Conservation (phyloP, 1,139 yeast genomes). For the Saccharomycopsis hybrid region DNA sequence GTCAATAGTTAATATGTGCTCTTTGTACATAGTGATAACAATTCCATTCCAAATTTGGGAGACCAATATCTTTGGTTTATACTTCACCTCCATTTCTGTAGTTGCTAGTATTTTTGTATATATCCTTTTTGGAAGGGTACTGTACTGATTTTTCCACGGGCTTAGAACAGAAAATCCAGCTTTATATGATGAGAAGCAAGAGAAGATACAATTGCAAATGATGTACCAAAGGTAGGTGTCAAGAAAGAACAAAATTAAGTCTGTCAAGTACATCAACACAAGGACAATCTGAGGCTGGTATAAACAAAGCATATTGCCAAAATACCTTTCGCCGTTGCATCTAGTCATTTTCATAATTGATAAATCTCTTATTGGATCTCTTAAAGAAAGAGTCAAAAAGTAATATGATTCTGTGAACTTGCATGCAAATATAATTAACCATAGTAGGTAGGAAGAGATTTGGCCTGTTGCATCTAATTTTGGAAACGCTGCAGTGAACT, state of each 20-base stretch:
- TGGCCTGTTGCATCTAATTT: conserved; percentile 52
- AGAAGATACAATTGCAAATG: conserved; percentile 61
- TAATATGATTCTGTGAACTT: conserved; percentile 61
- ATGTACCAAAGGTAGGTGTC: conserved; percentile 76
- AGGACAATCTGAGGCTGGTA: conserved; percentile 57
- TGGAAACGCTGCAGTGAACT: conserved; percentile 55
- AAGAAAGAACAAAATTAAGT: conserved; percentile 62
- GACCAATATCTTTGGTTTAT: conserved; percentile 62
- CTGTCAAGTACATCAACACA: conserved; percentile 58
- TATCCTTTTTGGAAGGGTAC: conserved; percentile 66
- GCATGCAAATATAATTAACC: conserved; percentile 58
- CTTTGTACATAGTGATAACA: conserved; percentile 65
- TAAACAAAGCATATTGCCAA: conserved; percentile 43
- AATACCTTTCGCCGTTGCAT: conserved; percentile 57
- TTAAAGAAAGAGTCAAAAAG: conserved; percentile 59
- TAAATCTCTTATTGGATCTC: conserved; percentile 57
- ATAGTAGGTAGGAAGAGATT: conserved; percentile 59
- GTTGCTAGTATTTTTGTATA: conserved; percentile 63
- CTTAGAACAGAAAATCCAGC: conserved; percentile 70
- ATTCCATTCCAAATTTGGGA: conserved; percentile 73
- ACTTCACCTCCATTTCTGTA: conserved; percentile 62
- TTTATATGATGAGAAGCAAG: conserved; percentile 66
- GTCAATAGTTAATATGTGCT: conserved; percentile 61
- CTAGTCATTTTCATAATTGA: conserved; percentile 34
- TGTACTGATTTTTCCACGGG: conserved; percentile 71